Percentiles rank a stretch among this genome's conserved stretches.
phyloP scores from a whole-genome alignment of 2,329 filamentous ascomycete genomes.

The Nakataea oryzae region DNA sequence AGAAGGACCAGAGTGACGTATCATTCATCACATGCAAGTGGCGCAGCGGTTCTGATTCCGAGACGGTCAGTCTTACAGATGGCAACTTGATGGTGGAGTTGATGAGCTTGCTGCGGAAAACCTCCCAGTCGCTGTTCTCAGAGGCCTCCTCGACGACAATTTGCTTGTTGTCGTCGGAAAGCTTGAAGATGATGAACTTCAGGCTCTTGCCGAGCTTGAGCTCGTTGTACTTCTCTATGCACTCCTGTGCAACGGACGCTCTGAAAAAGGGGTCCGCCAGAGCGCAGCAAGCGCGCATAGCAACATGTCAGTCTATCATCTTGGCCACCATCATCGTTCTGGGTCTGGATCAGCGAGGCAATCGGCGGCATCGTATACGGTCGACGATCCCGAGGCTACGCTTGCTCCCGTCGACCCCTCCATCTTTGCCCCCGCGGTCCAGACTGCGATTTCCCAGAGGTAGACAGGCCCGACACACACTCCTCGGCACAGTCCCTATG shows the following conservation, averaged over 20 bases:
- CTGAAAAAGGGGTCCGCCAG: slow-evolving; percentile 27
- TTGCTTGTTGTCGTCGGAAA: slow-evolving; percentile 72
- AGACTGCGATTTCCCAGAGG: not conserved
- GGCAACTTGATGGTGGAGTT: slow-evolving; percentile 54
- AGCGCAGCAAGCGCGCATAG: not conserved
- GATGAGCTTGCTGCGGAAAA: slow-evolving; percentile 67
- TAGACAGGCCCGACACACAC: not conserved
- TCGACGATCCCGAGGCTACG: not conserved
- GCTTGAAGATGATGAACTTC: slow-evolving; percentile 85
- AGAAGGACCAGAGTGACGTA: not conserved
- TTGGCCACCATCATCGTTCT: not conserved
- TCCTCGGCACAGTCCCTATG: not conserved
- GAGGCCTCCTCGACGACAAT: slow-evolving; percentile 72
- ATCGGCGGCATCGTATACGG: not conserved
- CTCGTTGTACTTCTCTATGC: slow-evolving; percentile 64
- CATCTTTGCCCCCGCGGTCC: not conserved
- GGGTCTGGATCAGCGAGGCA: not conserved
- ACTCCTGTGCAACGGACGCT: slow-evolving; percentile 63
- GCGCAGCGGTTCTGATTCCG: not conserved
- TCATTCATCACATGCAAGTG: not conserved
- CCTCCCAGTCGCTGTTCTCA: slow-evolving; percentile 55
- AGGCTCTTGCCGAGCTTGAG: slow-evolving; percentile 72
- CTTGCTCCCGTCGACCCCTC: not conserved
- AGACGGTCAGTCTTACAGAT: not conserved
- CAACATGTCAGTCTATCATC: slow-evolving; percentile 4